phyloP scores from a whole-genome alignment of 192 early-diverging fungal species.

The Diversispora epigaea region DNA sequence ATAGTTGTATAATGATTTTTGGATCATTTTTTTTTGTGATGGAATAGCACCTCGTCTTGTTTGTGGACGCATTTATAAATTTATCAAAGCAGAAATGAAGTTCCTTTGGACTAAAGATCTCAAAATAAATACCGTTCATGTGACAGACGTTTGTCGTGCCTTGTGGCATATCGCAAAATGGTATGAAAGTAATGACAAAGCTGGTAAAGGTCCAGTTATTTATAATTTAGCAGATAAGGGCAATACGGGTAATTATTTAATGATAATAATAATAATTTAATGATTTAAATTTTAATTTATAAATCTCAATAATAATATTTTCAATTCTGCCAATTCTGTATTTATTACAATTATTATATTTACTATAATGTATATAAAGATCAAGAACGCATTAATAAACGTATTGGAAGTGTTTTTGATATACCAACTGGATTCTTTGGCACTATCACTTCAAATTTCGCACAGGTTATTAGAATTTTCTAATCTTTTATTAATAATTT shows the following conservation, averaged over 20 bases:
- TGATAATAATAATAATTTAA: slow-evolving; percentile 22
- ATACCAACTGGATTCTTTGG: slow-evolving; percentile 86
- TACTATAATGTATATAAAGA: slow-evolving; percentile 43
- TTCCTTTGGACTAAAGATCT: slow-evolving; percentile 91
- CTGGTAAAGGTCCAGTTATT: slow-evolving; percentile 46
- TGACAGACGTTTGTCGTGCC: slow-evolving; percentile 73
- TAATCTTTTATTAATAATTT: too few species aligned
- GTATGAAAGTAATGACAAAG: slow-evolving; percentile 50
- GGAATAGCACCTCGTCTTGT: slow-evolving; percentile 85
- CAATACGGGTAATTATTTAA: slow-evolving; percentile 70
- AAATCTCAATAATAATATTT: neutral
- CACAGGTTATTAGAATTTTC: slow-evolving; percentile 57
- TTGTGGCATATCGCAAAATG: slow-evolving; percentile 56
- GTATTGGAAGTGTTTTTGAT: slow-evolving; percentile 69
- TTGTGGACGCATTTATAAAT: slow-evolving; percentile 84
- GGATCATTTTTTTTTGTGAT: slow-evolving; percentile 27
- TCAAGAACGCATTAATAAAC: slow-evolving; percentile 75
- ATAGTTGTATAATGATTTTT: neutral
- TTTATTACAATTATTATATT: neutral
- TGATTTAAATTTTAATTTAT: neutral
- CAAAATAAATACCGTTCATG: slow-evolving; percentile 94
- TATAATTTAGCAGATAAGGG: slow-evolving; percentile 87
- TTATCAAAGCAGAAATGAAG: slow-evolving; percentile 83
- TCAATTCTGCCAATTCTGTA: neutral
- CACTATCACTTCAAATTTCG: slow-evolving; percentile 71